phyloP scores from a whole-genome alignment of 2,329 filamentous ascomycete genomes.

The Fusarium zealandicum region DNA sequence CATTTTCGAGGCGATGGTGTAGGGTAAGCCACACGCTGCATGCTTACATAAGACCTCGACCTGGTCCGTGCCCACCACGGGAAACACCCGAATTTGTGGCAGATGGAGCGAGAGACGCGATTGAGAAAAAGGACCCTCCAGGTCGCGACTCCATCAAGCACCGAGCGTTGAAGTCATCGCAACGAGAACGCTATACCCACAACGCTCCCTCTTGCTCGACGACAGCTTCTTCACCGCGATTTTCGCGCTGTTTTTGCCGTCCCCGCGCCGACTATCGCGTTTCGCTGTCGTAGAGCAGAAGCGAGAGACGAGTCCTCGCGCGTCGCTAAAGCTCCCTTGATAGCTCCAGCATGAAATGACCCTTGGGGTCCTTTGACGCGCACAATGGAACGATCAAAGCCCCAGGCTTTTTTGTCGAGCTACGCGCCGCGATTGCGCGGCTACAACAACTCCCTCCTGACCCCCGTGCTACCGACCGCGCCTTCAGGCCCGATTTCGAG shows the following conservation, averaged over 20 bases:
- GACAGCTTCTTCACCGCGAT: not conserved
- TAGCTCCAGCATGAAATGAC: constrained; percentile 44
- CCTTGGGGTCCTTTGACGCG: constrained; percentile 29
- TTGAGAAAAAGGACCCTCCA: constrained; percentile 42
- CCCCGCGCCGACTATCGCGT: constrained; percentile 1
- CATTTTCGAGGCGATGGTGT: not conserved
- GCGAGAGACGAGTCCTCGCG: constrained; percentile 30
- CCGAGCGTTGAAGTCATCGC: constrained; percentile 34
- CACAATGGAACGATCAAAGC: constrained; percentile 62
- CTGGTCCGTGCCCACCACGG: constrained; percentile 27
- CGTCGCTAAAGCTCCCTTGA: constrained; percentile 34
- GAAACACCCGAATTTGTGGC: constrained; percentile 34
- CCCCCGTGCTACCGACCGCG: constrained; percentile 77
- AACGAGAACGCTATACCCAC: constrained; percentile 24
- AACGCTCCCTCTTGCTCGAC: constrained; percentile 3
- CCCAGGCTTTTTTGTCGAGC: constrained; percentile 88
- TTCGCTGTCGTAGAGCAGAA: constrained; percentile 13
- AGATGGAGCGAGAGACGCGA: constrained; percentile 40
- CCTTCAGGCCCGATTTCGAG: constrained; percentile 73
- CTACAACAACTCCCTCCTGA: constrained; percentile 91
- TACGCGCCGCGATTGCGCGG: constrained; percentile 90
- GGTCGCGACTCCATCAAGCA: constrained; percentile 43
- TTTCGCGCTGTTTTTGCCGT: constrained; percentile 9
- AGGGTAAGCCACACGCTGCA: constrained; percentile 16
- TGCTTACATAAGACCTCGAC: constrained; percentile 32